Evolutionary conservation across 306 rosid genomes (phyloP).

Genomic region (Citrullus colocynthis): DNA sequence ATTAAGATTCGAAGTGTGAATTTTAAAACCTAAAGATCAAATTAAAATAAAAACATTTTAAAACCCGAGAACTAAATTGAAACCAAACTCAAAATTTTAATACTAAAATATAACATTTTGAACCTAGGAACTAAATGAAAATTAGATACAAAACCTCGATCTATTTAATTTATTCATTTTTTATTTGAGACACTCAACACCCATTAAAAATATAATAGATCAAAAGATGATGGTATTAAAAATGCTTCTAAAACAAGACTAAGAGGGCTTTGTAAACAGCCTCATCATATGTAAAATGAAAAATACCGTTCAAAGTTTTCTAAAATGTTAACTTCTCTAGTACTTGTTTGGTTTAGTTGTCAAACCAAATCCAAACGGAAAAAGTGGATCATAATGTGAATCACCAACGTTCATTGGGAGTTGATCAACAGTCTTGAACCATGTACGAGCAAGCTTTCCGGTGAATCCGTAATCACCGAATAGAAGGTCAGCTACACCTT

Average conservation of each 20-base stretch:
- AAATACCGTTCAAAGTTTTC: not conserved
- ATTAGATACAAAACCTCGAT: too few relatives aligned
- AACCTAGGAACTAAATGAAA: too few relatives aligned
- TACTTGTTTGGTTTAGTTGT: constrained; percentile 34
- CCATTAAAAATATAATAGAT: not conserved
- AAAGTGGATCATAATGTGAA: constrained; percentile 55
- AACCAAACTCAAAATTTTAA: too few relatives aligned
- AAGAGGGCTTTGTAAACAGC: not conserved
- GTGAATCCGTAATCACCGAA: constrained; percentile 73
- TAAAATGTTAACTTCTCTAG: not conserved
- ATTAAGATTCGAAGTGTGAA: too few relatives aligned
- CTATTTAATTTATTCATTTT: too few relatives aligned
- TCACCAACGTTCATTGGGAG: constrained; percentile 83
- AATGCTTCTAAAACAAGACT: not conserved
- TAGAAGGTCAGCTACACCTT: constrained; percentile 56
- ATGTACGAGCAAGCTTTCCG: constrained; percentile 71
- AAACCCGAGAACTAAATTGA: too few relatives aligned
- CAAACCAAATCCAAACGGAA: constrained; percentile 70
- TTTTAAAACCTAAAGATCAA: too few relatives aligned
- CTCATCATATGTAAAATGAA: not conserved
- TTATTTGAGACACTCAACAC: too few relatives aligned
- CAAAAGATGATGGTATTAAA: not conserved
- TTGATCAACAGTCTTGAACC: constrained; percentile 71
- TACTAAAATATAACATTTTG: too few relatives aligned
- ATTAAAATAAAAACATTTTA: too few relatives aligned